A percentile compares a stretch with the other conserved stretches of the same genome.
Conservation (phyloP, 495 filamentous ascomycete genomes). For the Aspergillus campestris region DNA sequence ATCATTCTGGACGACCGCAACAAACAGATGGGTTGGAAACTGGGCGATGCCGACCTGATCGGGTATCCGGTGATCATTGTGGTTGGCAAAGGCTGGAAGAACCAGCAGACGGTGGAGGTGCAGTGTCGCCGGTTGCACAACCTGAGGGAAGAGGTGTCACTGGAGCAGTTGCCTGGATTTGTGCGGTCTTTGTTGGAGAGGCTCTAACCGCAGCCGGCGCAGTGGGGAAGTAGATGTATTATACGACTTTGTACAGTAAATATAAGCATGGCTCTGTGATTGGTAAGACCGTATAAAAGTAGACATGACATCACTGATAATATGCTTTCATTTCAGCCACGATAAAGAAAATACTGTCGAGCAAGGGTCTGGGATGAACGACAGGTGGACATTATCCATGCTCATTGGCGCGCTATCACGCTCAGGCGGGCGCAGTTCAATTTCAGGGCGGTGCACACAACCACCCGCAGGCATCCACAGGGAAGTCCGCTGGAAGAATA, state of each 20-base stretch:
- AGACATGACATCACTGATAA: too few relatives aligned
- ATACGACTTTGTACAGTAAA: conserved; percentile 3
- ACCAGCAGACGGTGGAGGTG: conserved; percentile 57
- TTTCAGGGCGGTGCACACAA: too few relatives aligned
- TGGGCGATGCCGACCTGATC: conserved; percentile 80
- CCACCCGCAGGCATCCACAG: too few relatives aligned
- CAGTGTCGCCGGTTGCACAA: conserved; percentile 58
- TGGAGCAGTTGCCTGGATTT: conserved; percentile 28
- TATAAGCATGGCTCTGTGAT: background rate
- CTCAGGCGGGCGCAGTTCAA: too few relatives aligned
- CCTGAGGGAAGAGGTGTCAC: conserved; percentile 36
- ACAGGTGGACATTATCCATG: too few relatives aligned
- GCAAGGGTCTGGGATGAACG: too few relatives aligned
- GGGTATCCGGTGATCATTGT: conserved; percentile 80
- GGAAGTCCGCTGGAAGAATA: too few relatives aligned
- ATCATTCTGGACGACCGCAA: conserved; percentile 71
- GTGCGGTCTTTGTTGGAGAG: conserved; percentile 34
- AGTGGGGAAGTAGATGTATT: background rate
- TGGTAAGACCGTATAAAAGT: too few relatives aligned
- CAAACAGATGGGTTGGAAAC: conserved; percentile 66
- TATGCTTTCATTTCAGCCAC: too few relatives aligned
- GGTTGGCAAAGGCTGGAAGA: conserved; percentile 66
- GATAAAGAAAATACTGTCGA: too few relatives aligned
- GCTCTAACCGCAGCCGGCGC: conserved; percentile 18
- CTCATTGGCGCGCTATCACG: too few relatives aligned